Conservation (phyloP, 495 filamentous ascomycete genomes). For the Lophiotrema nucula region DNA sequence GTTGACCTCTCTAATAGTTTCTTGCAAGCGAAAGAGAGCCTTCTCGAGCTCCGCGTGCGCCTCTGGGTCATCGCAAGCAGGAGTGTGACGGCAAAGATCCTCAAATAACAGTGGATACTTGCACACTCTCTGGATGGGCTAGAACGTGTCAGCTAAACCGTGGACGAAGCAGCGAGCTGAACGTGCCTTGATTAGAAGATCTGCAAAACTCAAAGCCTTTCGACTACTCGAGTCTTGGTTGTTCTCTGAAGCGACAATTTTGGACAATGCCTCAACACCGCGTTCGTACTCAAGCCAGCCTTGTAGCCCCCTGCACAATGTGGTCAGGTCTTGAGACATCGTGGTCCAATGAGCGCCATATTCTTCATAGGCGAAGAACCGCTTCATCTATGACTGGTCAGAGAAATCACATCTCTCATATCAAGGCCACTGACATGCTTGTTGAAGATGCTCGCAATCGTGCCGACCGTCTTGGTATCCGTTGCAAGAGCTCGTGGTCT, state of each 20-base stretch:
- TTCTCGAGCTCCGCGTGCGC: conserved; percentile 76
- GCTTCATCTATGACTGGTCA: conserved; percentile 58
- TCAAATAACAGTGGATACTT: conserved; percentile 87
- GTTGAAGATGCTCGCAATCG: conserved; percentile 75
- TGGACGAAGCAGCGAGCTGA: conserved; percentile 11
- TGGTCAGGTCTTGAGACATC: conserved; percentile 72
- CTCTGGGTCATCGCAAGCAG: conserved; percentile 76
- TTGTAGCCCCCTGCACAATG: conserved; percentile 64
- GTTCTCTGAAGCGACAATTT: conserved; percentile 69
- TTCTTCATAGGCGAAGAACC: conserved; percentile 82
- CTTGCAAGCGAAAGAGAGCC: conserved; percentile 67
- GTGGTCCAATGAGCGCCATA: conserved; percentile 85
- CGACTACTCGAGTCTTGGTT: conserved; percentile 60
- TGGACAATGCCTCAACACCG: conserved; percentile 82
- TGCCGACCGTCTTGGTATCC: conserved; percentile 67
- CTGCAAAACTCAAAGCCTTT: conserved; percentile 75
- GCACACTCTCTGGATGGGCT: conserved; percentile 94
- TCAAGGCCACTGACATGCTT: conserved; percentile 54
- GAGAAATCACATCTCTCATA: neutral
- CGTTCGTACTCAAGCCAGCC: conserved; percentile 80
- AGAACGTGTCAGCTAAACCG: neutral
- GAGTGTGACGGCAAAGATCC: conserved; percentile 77
- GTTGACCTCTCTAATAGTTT: conserved; percentile 73
- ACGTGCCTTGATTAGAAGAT: conserved; percentile 92
- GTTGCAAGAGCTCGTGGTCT: conserved; percentile 50